Evolutionary conservation across 768 basidiomycete genomes (phyloP).

Genomic region (Obba rivulosa): DNA sequence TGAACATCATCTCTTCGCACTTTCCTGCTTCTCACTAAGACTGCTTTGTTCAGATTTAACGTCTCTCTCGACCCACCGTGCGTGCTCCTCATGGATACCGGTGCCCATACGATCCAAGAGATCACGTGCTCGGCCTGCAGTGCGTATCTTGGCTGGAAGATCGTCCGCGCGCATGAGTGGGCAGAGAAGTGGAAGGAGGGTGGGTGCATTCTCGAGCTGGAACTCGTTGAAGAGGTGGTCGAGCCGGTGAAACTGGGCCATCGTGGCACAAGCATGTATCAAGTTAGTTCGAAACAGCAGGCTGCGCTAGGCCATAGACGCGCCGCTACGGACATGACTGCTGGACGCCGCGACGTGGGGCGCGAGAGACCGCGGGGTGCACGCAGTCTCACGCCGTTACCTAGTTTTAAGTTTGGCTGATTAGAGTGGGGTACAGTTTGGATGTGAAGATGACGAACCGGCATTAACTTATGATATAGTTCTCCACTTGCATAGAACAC

Average conservation of each 20-base stretch:
- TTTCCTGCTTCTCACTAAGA: neutral
- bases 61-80: slow-evolving; percentile 36
- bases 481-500: too few species aligned
- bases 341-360: too few species aligned
- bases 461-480: too few species aligned
- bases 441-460: too few species aligned
- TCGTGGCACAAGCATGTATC: neutral
- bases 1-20: slow-evolving; percentile 24
- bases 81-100: slow-evolving; percentile 57
- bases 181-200: slow-evolving; percentile 64
- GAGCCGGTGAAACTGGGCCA: neutral
- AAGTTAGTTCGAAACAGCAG: neutral
- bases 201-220: slow-evolving; percentile 50
- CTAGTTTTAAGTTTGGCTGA: too few species aligned
- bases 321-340: neutral
- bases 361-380: neutral
- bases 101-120: slow-evolving; percentile 59
- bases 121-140: slow-evolving; percentile 45
- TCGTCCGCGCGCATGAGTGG: slow-evolving; percentile 49
- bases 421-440: too few species aligned
- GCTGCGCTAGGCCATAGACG: neutral
- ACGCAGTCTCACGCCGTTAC: neutral
- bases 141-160: slow-evolving; percentile 58
- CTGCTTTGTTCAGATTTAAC: slow-evolving; percentile 36
- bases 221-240: slow-evolving; percentile 4